phyloP scores from a whole-genome alignment of 2,329 filamentous ascomycete genomes.

The Epicoccum sorghinum region DNA sequence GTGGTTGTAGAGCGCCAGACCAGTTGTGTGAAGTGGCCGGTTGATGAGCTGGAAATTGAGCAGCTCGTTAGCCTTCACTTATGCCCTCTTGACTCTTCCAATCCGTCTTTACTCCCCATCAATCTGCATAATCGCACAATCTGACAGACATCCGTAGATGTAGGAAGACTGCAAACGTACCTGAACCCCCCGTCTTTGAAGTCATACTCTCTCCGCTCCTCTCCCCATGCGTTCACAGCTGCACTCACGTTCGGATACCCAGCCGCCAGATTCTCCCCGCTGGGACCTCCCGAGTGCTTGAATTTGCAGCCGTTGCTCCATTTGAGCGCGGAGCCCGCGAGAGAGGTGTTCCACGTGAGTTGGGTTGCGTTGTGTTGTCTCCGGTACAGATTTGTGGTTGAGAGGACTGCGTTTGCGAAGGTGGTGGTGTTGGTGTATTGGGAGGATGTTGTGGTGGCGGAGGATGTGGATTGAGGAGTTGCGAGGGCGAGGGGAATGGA shows the following conservation, averaged over 20 bases:
- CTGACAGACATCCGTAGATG: too few relatives aligned
- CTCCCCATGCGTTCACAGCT: slow-evolving; percentile 70
- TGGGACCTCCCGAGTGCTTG: slow-evolving; percentile 65
- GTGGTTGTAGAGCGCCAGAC: slow-evolving; percentile 33
- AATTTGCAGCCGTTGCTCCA: slow-evolving; percentile 60
- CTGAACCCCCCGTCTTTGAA: slow-evolving; percentile 64
- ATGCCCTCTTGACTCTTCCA: too few relatives aligned
- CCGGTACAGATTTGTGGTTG: slow-evolving; percentile 71
- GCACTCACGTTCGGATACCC: slow-evolving; percentile 67
- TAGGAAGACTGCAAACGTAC: not conserved
- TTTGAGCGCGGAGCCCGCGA: slow-evolving; percentile 60
- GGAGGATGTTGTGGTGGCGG: not conserved
- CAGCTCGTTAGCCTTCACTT: not conserved
- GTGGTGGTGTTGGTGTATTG: slow-evolving; percentile 49
- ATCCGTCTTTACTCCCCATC: not conserved
- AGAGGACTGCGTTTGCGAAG: slow-evolving; percentile 63
- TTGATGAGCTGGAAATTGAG: slow-evolving; percentile 46
- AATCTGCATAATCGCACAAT: not conserved
- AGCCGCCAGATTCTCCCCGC: slow-evolving; percentile 76
- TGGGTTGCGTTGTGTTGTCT: slow-evolving; percentile 64
- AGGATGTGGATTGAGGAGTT: not conserved
- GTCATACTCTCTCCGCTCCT: slow-evolving; percentile 64
- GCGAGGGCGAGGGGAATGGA: not conserved
- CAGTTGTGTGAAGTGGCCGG: slow-evolving; percentile 39
- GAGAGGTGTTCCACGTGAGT: slow-evolving; percentile 69